These are phyloP conservation scores for Chrysanthemum lavandulifolium DNA, from an alignment of 129 eudicot species.

Conservation along the genomic window DNA sequence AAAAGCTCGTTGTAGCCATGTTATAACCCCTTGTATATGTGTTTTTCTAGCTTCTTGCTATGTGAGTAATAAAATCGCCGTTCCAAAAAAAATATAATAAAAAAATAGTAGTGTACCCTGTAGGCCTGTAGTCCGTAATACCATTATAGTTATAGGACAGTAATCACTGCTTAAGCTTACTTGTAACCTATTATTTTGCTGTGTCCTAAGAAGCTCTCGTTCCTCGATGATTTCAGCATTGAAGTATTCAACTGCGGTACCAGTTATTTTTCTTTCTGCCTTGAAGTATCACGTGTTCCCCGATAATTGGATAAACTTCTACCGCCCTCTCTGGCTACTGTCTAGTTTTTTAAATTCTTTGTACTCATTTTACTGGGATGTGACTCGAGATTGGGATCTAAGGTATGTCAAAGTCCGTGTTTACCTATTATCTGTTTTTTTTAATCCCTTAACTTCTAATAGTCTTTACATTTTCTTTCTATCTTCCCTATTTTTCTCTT, in stretches of 20 bases:
- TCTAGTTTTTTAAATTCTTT: constrained; percentile 71
- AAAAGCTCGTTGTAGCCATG: too few species aligned
- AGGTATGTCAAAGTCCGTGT: constrained; percentile 48
- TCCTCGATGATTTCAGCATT: constrained; percentile 64
- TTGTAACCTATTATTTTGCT: not conserved
- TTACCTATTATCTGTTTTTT: not conserved
- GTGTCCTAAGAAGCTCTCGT: constrained; percentile 12
- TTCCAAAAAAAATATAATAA: too few species aligned
- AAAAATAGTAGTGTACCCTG: too few species aligned
- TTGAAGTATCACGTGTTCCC: constrained; percentile 86
- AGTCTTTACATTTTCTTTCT: not conserved
- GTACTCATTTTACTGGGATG: constrained; percentile 97
- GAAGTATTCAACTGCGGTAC: constrained; percentile 92
- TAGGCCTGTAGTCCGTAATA: too few species aligned
- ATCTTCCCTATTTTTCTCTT: too few species aligned
- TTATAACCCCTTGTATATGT: too few species aligned
- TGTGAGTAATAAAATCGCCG: too few species aligned
- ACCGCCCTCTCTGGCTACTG: constrained; percentile 89
- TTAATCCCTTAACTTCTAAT: not conserved
- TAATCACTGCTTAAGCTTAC: not conserved
- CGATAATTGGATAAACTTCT: constrained; percentile 68
- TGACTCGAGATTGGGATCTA: constrained; percentile 92
- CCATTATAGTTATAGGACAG: not conserved
- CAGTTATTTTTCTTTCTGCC: constrained; percentile 94
- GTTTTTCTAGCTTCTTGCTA: too few species aligned